Percentiles rank a stretch among this genome's conserved stretches.
These are phyloP conservation scores for Ceratobasidium papillatum DNA, from an alignment of 1,284 basidiomycete genomes.

Conservation along the genomic window DNA sequence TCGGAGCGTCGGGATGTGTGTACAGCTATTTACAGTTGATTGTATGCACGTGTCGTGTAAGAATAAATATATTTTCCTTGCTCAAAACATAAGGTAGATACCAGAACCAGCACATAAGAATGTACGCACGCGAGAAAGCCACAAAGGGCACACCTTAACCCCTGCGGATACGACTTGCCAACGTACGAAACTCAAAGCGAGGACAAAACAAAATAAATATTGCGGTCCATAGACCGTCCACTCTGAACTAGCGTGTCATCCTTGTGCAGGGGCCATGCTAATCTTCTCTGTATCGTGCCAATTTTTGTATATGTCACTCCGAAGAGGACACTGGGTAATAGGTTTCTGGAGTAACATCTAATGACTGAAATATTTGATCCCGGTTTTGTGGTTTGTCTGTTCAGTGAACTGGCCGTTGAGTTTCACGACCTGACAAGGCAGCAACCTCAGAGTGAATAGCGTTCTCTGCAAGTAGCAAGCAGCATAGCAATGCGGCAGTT, in stretches of 20 bases:
- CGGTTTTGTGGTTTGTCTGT: slow-evolving; percentile 27
- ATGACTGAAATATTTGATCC: slow-evolving; percentile 4
- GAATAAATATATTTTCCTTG: too few species aligned
- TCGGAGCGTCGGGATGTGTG: not conserved
- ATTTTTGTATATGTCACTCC: slow-evolving; percentile 40
- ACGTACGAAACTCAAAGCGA: not conserved
- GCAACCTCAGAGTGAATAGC: too few species aligned
- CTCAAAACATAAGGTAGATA: too few species aligned
- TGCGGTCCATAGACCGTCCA: slow-evolving; percentile 40
- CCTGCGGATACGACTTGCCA: too few species aligned
- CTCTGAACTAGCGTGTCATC: slow-evolving; percentile 40
- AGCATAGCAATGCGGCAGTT: too few species aligned
- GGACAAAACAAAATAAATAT: slow-evolving; percentile 23
- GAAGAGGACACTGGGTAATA: slow-evolving; percentile 8
- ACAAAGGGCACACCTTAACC: too few species aligned
- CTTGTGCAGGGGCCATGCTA: slow-evolving; percentile 39
- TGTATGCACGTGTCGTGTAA: too few species aligned
- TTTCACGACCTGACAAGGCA: too few species aligned
- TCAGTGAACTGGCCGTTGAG: too few species aligned
- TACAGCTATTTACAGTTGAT: not conserved
- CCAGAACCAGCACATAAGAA: too few species aligned
- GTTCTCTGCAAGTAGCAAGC: too few species aligned
- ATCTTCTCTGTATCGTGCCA: slow-evolving; percentile 40
- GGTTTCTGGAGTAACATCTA: not conserved
- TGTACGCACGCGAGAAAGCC: too few species aligned